Evolutionary conservation across 306 rosid species (phyloP).

Genomic region (Sesbania bispinosa): DNA sequence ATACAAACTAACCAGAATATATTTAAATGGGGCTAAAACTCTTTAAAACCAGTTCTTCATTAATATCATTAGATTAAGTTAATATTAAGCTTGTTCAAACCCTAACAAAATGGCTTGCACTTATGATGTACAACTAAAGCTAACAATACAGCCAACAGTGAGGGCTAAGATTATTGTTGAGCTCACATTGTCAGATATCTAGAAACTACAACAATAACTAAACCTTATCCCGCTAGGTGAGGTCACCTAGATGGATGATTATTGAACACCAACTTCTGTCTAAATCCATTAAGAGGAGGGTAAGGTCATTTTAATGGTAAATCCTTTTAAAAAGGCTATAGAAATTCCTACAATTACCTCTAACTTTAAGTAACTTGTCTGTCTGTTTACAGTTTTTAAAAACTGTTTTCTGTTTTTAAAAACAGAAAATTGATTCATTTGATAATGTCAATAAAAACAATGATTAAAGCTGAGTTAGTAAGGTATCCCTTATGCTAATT

Average conservation of each 20-base stretch:
- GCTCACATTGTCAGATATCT: neutral
- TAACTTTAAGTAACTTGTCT: slow-evolving; percentile 3
- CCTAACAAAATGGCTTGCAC: neutral
- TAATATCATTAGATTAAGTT: neutral
- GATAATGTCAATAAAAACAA: neutral
- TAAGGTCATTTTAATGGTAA: neutral
- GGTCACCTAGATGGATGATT: neutral
- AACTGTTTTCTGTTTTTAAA: too few species aligned
- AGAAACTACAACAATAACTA: neutral
- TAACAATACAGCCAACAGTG: neutral
- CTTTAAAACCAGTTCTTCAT: neutral
- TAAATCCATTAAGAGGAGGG: neutral
- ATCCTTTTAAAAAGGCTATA: neutral
- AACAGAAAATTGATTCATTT: neutral
- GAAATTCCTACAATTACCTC: neutral
- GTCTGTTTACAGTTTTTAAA: too few species aligned
- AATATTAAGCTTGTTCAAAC: neutral
- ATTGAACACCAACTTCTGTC: too few species aligned
- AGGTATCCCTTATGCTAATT: neutral
- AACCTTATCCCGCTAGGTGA: neutral
- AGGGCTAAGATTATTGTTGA: neutral
- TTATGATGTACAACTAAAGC: neutral
- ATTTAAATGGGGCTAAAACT: neutral
- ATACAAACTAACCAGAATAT: neutral
- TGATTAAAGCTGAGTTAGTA: neutral